These are phyloP conservation scores for Xylaria sp. DNA, from an alignment of 2,329 filamentous ascomycete species.

Conservation along the genomic window DNA sequence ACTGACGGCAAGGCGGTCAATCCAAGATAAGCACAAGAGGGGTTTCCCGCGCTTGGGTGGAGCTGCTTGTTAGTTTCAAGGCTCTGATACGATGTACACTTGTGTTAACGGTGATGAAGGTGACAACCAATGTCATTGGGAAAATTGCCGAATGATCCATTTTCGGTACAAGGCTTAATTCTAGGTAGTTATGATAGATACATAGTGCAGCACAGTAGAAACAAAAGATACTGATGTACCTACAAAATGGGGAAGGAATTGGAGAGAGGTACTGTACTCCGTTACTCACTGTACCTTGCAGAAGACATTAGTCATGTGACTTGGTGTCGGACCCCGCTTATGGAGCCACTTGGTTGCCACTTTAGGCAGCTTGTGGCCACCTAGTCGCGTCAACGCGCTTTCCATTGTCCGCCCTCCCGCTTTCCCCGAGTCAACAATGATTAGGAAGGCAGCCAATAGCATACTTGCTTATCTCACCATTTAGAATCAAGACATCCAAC, in stretches of 20 bases:
- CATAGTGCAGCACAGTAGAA: background rate
- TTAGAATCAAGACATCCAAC: background rate
- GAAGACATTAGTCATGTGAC: slow-evolving; percentile 41
- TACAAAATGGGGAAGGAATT: no score
- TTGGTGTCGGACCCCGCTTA: slow-evolving; percentile 41
- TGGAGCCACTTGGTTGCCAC: slow-evolving; percentile 7
- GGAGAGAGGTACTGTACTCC: no score
- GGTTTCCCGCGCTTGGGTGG: slow-evolving; percentile 9
- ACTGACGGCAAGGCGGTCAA: background rate
- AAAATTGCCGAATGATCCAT: background rate
- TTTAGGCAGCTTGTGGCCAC: slow-evolving; percentile 15
- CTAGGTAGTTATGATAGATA: background rate
- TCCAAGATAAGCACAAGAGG: slow-evolving; percentile 6
- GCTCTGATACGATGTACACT: background rate
- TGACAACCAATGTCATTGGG: background rate
- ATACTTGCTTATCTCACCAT: background rate
- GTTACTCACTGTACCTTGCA: background rate
- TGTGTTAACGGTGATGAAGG: background rate
- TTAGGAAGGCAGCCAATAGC: slow-evolving; percentile 22
- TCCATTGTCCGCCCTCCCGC: slow-evolving; percentile 30
- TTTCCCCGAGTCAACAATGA: slow-evolving; percentile 42
- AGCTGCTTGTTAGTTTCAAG: slow-evolving; percentile 10
- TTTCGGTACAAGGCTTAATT: no score
- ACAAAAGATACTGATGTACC: no score
- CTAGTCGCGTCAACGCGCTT: slow-evolving; percentile 43